These are phyloP conservation scores for Neofusicoccum ribis DNA, from an alignment of 2,329 filamentous ascomycete species.

Conservation along the genomic window DNA sequence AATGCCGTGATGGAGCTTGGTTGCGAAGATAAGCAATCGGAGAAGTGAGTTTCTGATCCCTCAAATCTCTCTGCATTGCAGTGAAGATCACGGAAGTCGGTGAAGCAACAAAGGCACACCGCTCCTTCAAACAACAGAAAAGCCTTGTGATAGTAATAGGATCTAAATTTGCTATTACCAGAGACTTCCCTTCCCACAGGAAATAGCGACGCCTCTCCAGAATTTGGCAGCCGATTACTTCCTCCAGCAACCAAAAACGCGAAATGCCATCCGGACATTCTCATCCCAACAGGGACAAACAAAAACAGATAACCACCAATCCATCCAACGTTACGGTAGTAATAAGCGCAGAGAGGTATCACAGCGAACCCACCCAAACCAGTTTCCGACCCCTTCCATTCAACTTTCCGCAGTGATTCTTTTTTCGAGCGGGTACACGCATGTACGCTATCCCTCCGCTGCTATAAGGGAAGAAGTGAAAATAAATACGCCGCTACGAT, in stretches of 20 bases:
- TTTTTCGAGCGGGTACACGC: not conserved
- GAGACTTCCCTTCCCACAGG: too few species aligned
- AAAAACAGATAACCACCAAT: not conserved
- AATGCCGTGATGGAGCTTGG: too few species aligned
- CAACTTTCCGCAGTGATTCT: not conserved
- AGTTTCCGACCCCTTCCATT: not conserved
- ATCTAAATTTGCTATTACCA: not conserved
- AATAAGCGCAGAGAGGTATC: conserved; percentile 15
- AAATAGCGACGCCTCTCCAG: not conserved
- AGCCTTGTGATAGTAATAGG: not conserved
- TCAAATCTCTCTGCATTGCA: too few species aligned
- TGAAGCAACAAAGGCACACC: too few species aligned
- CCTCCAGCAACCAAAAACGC: not conserved
- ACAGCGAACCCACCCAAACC: not conserved
- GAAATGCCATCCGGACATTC: not conserved
- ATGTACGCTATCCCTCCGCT: not conserved
- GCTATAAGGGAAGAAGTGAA: not conserved
- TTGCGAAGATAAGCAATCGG: too few species aligned
- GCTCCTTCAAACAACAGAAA: not conserved
- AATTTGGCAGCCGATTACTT: not conserved
- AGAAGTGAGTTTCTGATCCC: too few species aligned
- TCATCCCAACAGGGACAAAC: not conserved
- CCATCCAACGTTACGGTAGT: not conserved
- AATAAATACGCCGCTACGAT: not conserved
- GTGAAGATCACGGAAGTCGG: too few species aligned